phyloP scores from a whole-genome alignment of 352 stramenopile genomes.

The Globisporangium acanthophoron region DNA sequence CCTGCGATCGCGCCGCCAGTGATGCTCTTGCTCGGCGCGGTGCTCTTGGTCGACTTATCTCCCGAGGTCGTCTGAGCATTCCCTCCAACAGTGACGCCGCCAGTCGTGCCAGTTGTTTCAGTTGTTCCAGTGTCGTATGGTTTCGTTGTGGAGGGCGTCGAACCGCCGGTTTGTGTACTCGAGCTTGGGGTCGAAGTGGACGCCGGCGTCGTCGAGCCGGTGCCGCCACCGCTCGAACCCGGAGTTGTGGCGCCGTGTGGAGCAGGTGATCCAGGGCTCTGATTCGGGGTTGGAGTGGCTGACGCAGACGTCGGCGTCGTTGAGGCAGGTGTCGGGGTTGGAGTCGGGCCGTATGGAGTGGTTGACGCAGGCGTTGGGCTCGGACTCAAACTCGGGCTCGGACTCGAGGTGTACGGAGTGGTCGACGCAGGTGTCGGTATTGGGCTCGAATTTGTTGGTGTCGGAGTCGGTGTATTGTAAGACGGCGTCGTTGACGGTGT shows the following conservation, averaged over 20 bases:
- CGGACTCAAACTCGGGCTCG: neutral
- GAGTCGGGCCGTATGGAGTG: neutral
- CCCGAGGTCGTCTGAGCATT: conserved; percentile 1
- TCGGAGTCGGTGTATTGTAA: neutral
- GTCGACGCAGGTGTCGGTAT: neutral
- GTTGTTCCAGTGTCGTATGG: neutral
- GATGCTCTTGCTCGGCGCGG: neutral
- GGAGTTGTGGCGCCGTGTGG: neutral
- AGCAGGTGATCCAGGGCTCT: neutral
- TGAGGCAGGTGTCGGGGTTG: neutral
- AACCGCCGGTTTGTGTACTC: neutral
- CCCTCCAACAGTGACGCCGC: neutral
- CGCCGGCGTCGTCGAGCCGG: too few relatives aligned
- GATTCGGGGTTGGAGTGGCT: neutral
- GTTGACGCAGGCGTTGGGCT: neutral
- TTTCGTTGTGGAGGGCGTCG: neutral
- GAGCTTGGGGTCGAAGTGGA: neutral
- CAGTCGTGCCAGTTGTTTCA: neutral
- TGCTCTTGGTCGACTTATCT: conserved; percentile 3
- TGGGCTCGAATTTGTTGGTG: too few relatives aligned
- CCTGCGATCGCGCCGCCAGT: conserved; percentile 5
- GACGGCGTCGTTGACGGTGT: neutral
- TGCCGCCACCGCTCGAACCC: neutral
- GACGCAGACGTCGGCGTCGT: neutral
- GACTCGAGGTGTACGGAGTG: too few relatives aligned